Base-by-base conservation (phyloP, 257 asterid species). In the Hygrophila difformis region DNA sequence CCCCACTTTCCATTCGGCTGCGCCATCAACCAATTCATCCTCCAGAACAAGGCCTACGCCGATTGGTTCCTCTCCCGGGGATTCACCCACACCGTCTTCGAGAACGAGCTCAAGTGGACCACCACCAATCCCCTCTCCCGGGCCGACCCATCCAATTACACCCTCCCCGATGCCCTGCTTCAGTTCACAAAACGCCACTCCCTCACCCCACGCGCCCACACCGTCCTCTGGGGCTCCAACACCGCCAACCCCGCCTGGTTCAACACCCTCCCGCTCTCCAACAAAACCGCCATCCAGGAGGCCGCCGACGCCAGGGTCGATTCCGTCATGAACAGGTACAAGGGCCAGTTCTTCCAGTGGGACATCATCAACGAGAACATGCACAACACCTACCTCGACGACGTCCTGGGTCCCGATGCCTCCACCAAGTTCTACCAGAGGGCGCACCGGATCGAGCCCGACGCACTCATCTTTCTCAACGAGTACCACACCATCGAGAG, bases 341-440 rank as follows among this genome's bases (percentile, higher is more conserved):
- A n/a, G 13, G 61, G 56, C 3, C 41, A 61, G 15, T 12, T 65
- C 49, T 46, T 70, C 1, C 73, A 65, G 16, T 70, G 73, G 77
- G 73, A 70, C 44, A 72, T 70, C 8, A 55, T 64, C 45, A 69
- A 69, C 13, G 72, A 69, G 47, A 69, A 60, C 39, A 26, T 69
- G 17, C 69, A 57, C 44, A 18, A 20, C 19, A 15, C 42, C 0
- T 60, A 12, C 22, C 41, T 51, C 0, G 56, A 47, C 4, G 29
- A 23, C 0, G 60, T 24, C 6, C 19, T 66, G 8, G 64, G 69
- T 0, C 17, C 51, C 4, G 35, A 41, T 6, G 35, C 55, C 2
- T 47, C 64, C 0, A 20, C 50, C 0, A 7, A 9, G 18, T 39
- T 40, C 8, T 69, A 49, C 44, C 15, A 47, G 23, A 60, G 19